Evolutionary conservation across 768 basidiomycete genomes (phyloP).

Genomic region (Tricholoma sp.): DNA sequence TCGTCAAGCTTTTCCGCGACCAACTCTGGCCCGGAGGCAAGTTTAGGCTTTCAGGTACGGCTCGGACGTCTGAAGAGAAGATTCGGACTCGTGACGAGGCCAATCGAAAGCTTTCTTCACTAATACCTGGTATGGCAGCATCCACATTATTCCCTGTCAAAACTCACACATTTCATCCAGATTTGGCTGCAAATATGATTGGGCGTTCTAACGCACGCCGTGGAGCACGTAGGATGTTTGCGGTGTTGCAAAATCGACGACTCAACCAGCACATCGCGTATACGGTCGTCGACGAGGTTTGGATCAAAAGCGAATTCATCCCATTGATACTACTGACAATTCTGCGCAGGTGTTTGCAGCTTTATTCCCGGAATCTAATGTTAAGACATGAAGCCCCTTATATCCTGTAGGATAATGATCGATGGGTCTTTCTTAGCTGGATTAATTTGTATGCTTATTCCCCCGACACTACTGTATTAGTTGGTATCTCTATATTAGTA

Average conservation of each 20-base stretch:
- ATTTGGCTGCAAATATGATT: slow-evolving; percentile 95
- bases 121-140: slow-evolving; percentile 73
- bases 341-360: slow-evolving; percentile 42
- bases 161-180: slow-evolving; percentile 33
- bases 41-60: slow-evolving; percentile 49
- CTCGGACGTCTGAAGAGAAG: slow-evolving; percentile 82
- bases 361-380: slow-evolving; percentile 50
- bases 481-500: slow-evolving; percentile 2
- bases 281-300: slow-evolving; percentile 85
- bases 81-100: slow-evolving; percentile 78
- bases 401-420: slow-evolving; percentile 15
- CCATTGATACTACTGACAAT: not conserved
- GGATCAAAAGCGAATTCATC: slow-evolving; percentile 7
- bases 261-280: slow-evolving; percentile 92
- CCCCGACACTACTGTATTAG: slow-evolving; percentile 10
- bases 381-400: slow-evolving; percentile 5
- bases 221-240: slow-evolving; percentile 89
- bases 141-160: not conserved
- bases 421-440: slow-evolving; percentile 13
- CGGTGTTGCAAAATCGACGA: slow-evolving; percentile 90
- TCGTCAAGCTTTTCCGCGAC: slow-evolving; percentile 64
- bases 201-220: slow-evolving; percentile 93
- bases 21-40: slow-evolving; percentile 84
- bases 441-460: slow-evolving; percentile 10
- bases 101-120: slow-evolving; percentile 80